Conservation (phyloP, 2,329 filamentous ascomycete species). For the Dactylellina haptotyla region DNA sequence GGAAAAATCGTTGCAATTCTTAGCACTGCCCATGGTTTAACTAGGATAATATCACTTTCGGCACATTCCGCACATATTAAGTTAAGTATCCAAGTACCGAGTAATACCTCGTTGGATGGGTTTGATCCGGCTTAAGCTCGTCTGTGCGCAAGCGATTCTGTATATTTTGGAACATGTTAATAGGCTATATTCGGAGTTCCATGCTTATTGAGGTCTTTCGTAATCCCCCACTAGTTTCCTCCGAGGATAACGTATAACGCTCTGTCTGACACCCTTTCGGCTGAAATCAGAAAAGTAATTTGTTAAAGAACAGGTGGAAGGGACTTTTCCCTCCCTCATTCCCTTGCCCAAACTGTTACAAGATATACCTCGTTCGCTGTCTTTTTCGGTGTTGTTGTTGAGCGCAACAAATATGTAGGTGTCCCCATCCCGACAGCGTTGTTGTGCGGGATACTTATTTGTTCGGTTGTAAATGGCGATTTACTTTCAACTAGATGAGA, state of each 20-base stretch:
- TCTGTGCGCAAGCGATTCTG: conserved; percentile 40
- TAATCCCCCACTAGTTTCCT: conserved; percentile 46
- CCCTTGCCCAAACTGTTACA: too few relatives aligned
- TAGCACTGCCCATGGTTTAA: too few relatives aligned
- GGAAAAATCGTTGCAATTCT: too few relatives aligned
- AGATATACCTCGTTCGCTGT: too few relatives aligned
- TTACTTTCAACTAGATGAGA: too few relatives aligned
- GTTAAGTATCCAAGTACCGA: conserved; percentile 8
- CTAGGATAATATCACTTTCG: conserved; percentile 24
- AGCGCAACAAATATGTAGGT: too few relatives aligned
- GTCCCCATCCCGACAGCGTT: too few relatives aligned
- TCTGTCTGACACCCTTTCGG: conserved; percentile 9
- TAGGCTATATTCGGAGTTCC: conserved; percentile 35
- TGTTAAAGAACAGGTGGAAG: background rate
- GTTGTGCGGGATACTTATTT: too few relatives aligned
- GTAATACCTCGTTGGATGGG: conserved; percentile 19
- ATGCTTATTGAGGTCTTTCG: conserved; percentile 20
- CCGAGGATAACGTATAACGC: conserved; percentile 21
- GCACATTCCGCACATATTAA: conserved; percentile 42
- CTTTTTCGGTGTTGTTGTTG: too few relatives aligned
- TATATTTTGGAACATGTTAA: conserved; percentile 21
- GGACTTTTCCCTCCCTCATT: too few relatives aligned
- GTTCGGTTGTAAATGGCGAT: too few relatives aligned
- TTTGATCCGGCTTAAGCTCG: conserved; percentile 32
- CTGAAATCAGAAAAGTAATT: conserved; percentile 8